These are phyloP conservation scores for Brassica juncea DNA, from an alignment of 345 rosid genomes.

Conservation along the genomic window DNA sequence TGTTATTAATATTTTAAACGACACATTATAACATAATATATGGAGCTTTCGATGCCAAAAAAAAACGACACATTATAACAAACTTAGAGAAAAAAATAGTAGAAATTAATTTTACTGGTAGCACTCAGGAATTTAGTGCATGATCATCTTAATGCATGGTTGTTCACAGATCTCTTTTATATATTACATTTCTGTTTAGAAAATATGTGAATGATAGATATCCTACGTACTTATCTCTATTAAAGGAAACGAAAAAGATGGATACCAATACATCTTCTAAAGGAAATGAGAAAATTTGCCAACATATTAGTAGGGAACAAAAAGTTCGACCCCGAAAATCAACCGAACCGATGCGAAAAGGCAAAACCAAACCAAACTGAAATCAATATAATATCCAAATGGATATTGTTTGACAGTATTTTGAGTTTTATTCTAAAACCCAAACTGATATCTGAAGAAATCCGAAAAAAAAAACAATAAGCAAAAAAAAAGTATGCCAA, in stretches of 20 bases:
- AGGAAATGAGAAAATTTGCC: background rate
- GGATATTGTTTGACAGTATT: no score
- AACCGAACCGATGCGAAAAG: no score
- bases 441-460: no score
- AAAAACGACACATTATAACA: background rate
- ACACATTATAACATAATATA: background rate
- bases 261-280: conserved; percentile 4
- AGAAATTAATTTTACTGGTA: background rate
- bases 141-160: background rate
- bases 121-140: background rate
- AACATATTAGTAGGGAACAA: background rate
- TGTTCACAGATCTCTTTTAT: background rate
- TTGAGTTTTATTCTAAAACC: no score
- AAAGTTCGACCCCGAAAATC: no score
- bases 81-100: background rate
- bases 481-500: no score
- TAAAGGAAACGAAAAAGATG: background rate
- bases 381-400: no score
- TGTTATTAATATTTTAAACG: background rate
- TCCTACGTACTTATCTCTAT: background rate
- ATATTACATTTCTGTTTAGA: background rate
- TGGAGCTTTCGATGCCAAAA: no score
- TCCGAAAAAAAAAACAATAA: no score
- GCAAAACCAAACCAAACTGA: no score
- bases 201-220: background rate